These are phyloP conservation scores for Xylaria multiplex DNA, from an alignment of 2,329 filamentous ascomycete species.

Conservation along the genomic window DNA sequence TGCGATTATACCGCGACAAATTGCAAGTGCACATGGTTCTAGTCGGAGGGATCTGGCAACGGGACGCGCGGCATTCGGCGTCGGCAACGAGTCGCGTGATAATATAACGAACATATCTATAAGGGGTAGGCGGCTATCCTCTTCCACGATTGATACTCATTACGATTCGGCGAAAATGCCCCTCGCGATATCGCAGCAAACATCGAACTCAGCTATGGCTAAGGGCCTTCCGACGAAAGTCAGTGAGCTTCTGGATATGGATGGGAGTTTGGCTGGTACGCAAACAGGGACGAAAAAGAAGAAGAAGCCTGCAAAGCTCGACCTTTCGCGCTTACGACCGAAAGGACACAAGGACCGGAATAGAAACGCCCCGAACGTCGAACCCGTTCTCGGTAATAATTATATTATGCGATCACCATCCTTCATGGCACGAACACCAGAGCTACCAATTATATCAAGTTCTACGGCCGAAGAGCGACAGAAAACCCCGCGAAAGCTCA, in stretches of 20 bases:
- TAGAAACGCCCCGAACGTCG: conserved; percentile 32
- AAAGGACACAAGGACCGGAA: conserved; percentile 50
- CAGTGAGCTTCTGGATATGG: conserved; percentile 58
- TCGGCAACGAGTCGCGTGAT: conserved; percentile 44
- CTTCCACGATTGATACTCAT: conserved; percentile 65
- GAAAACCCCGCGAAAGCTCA: conserved; percentile 34
- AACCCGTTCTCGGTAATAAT: conserved; percentile 52
- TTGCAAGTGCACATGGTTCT: conserved; percentile 41
- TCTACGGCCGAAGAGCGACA: conserved; percentile 25
- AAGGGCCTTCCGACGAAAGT: conserved; percentile 63
- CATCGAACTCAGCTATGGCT: conserved; percentile 67
- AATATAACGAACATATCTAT: conserved; percentile 55
- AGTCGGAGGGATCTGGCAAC: conserved; percentile 37
- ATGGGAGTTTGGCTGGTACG: conserved; percentile 47
- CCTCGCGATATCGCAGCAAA: conserved; percentile 68
- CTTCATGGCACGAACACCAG: conserved; percentile 49
- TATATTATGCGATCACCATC: conserved; percentile 57
- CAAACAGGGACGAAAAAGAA: conserved; percentile 53
- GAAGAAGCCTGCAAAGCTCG: conserved; percentile 60
- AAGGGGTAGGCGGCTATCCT: conserved; percentile 61
- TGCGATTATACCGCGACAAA: conserved; percentile 54
- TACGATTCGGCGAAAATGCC: conserved; percentile 67
- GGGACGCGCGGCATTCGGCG: conserved; percentile 43
- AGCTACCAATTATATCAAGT: conserved; percentile 28
- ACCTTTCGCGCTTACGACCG: conserved; percentile 58